A percentile compares a stretch with the other conserved stretches of the same genome.
Conservation (phyloP, 306 rosid genomes). For the Trifolium repens region DNA sequence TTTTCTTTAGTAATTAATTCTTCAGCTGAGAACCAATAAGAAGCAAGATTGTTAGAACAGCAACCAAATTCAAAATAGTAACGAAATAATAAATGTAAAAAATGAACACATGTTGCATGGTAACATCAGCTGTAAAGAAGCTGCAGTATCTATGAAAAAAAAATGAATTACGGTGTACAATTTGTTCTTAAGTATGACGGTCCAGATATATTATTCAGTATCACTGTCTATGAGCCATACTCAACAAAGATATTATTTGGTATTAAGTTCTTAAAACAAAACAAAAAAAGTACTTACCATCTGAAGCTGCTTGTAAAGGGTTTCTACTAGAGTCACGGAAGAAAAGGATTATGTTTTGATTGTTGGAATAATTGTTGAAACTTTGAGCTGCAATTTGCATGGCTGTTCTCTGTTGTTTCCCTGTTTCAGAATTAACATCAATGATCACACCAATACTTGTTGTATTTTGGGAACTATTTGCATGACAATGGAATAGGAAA, state of each 20-base stretch:
- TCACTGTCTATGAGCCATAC: no score
- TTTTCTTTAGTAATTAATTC: conserved; percentile 47
- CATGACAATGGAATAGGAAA: conserved; percentile 21
- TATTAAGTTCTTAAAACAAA: not conserved
- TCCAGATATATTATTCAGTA: no score
- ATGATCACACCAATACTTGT: conserved; percentile 47
- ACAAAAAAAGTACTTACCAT: conserved; percentile 35
- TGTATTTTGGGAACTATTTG: conserved; percentile 5
- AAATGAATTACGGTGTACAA: no score
- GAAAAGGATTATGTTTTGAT: conserved; percentile 40
- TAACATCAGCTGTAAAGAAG: no score
- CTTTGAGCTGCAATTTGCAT: conserved; percentile 51
- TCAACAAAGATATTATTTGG: no score
- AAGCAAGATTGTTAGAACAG: not conserved
- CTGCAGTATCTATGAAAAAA: no score
- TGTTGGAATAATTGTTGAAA: conserved; percentile 38
- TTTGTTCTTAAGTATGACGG: no score
- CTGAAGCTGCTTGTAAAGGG: conserved; percentile 52
- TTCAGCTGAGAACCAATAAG: conserved; percentile 49
- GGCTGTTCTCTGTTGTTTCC: conserved; percentile 44
- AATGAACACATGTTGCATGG: no score
- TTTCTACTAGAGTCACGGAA: conserved; percentile 36
- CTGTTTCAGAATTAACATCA: conserved; percentile 43
- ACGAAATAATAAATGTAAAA: no score
- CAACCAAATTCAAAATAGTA: no score